Base-by-base conservation (phyloP, 2,329 filamentous ascomycete species). In the Exophiala lecanii-corni region DNA sequence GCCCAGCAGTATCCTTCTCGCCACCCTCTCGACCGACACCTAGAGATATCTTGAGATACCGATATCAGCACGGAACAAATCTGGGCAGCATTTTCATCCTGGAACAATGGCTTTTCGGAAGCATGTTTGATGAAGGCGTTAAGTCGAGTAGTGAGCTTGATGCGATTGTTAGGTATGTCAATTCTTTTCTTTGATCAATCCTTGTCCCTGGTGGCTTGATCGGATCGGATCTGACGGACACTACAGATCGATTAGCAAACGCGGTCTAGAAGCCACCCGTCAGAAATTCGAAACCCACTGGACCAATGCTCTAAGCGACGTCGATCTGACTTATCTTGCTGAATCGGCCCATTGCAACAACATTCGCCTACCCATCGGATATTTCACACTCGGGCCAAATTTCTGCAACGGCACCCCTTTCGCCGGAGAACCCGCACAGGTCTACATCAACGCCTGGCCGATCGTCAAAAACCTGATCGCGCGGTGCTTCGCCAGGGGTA, bases 11-110 rank as follows among this genome's bases (percentile, higher is more conserved):
- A 4, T 33, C 7, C 37, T 32, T 15, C 26, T 15, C 7, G 2
- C 33, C 37, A 15, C 17, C 12, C 7, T 20, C 25, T n/a, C 43
- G 26, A 15, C 47, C 47, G 10, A 40, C 43, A 12, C 21, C 43
- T 5, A 36, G 26, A 20, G 49, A 57, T 55, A 39, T 64, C 55
- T 51, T 73, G 19, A 67, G 74, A 38, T 81, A 79, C 54, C 72
- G 77, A 31, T 79, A 77, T 51, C 75, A 80, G 45, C 74, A 79
- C 55, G 78, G 76, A 5, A 70, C 70, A 1, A 81, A 81, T 45
- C 64, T 81, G 2, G 77, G 78, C 30, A 72, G 72, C 7, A 66
- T 79, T 34, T 81, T 78, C 57, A 70, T 79, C n/a, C 68, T 79
- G 3, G 78, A 81, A 55, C 68, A 71, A 57, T 81, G 76, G 76